phyloP scores from a whole-genome alignment of 2,329 filamentous ascomycete genomes.

The Delphinella strobiligena region DNA sequence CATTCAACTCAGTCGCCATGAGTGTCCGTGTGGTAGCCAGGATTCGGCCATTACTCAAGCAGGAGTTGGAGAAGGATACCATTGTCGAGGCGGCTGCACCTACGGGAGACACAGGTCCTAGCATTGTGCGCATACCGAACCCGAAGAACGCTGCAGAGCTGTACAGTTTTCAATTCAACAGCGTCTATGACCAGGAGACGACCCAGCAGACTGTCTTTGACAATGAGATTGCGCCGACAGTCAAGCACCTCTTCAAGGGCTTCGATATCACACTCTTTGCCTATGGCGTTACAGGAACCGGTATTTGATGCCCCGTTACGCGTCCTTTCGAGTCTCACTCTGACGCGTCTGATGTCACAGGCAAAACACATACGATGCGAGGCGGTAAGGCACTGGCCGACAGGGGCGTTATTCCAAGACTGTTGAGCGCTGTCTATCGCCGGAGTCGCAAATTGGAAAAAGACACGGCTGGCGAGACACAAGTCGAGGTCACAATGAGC shows the following conservation, averaged over 20 bases:
- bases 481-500: constrained; percentile 63
- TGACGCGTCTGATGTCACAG: too few species aligned
- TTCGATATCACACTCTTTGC: constrained; percentile 84
- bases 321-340: too few species aligned
- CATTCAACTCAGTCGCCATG: constrained; percentile 16
- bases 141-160: constrained; percentile 86
- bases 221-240: constrained; percentile 75
- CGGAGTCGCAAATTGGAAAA: constrained; percentile 75
- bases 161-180: constrained; percentile 89
- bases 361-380: constrained; percentile 94
- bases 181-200: constrained; percentile 70
- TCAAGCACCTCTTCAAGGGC: constrained; percentile 85
- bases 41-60: constrained; percentile 75
- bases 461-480: constrained; percentile 58
- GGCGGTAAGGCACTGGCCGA: constrained; percentile 78
- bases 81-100: constrained; percentile 57
- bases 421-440: constrained; percentile 77
- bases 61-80: constrained; percentile 75
- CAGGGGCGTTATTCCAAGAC: constrained; percentile 73
- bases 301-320: too few species aligned
- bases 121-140: constrained; percentile 77
- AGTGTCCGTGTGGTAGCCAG: constrained; percentile 80
- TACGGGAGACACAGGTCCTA: constrained; percentile 43
- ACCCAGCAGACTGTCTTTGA: constrained; percentile 83
- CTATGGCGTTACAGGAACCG: constrained; percentile 83